Base-by-base conservation (phyloP, 2,329 filamentous ascomycete genomes). In the Aspergillus puulaauensis region DNA sequence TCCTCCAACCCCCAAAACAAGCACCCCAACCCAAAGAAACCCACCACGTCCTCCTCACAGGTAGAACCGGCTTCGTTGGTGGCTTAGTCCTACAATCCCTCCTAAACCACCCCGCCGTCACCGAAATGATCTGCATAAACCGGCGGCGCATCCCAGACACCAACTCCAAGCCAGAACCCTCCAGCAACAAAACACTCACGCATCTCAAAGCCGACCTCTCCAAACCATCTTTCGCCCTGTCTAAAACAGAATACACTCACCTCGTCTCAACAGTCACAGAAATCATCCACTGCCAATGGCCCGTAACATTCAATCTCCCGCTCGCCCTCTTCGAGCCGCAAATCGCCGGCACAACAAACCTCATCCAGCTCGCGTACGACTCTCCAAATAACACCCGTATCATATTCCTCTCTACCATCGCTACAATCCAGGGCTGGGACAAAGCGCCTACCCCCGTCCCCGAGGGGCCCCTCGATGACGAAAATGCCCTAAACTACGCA, bases 261-360 rank as follows among this genome's bases (percentile, higher is more conserved):
- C 58, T 61, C 5, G 15, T 45, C 8, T 35, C 24, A 1, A 52
- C 50, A 12, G 48, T 58, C 8, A 61, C 52, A 4, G 49, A 55
- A 14, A 39, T 61, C 6, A 23, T 58, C 23, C 58, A 61, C 45
- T 58, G 55, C 41, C 58, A 61, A 40, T 61, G 58, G 55, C 46
- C 58, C 5, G 56, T 61, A 3, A 56, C 50, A 19, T 61, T 61
- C 58, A 48, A 55, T 33, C 37, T 27, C n/a, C 54, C 54, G 1
- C 40, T 60, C 4, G 9, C 33, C 2, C 35, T 54, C 15, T 60
- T 60, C 27, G 51, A 60, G 43, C 35, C 58, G 6, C 39, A 60
- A 5, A 54, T 60, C 31, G 27, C 41, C 7, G 54, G 21, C 21
- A 21, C 21, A 21, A 21, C 21, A 21, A 21, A 21, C 21, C 21